These are phyloP conservation scores for Protomyces macrosporus DNA, from an alignment of 1,139 yeast species.

Conservation along the genomic window DNA sequence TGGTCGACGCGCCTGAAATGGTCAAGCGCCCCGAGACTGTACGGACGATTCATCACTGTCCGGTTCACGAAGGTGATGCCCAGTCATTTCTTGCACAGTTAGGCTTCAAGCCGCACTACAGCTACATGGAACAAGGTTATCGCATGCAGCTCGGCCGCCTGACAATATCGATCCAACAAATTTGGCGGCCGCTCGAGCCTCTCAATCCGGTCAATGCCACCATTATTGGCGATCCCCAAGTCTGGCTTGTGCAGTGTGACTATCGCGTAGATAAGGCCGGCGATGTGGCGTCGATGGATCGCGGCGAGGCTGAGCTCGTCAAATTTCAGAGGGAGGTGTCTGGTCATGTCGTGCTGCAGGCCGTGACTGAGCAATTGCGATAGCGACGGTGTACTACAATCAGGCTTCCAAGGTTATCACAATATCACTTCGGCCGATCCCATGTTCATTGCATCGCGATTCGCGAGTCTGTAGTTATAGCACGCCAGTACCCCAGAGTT, in stretches of 20 bases:
- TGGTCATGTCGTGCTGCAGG: constrained; percentile 4
- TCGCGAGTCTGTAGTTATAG: no score
- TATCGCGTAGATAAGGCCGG: not conserved
- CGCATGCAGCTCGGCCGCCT: not conserved
- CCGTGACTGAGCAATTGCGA: constrained; percentile 7
- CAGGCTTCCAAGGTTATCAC: no score
- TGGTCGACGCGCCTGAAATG: constrained; percentile 22
- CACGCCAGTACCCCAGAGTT: no score
- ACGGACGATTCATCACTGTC: constrained; percentile 6
- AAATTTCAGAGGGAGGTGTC: constrained; percentile 7
- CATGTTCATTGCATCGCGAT: no score
- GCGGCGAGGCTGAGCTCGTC: constrained; percentile 7
- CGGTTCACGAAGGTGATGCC: not conserved
- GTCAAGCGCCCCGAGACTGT: constrained; percentile 13
- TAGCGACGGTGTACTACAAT: not conserved
- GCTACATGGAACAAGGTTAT: constrained; percentile 20
- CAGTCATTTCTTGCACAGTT: not conserved
- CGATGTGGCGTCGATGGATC: constrained; percentile 1
- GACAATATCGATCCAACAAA: constrained; percentile 1
- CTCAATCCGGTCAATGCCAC: not conserved
- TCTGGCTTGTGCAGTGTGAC: constrained; percentile 21
- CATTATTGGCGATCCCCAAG: constrained; percentile 3
- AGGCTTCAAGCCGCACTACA: constrained; percentile 2
- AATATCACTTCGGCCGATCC: no score
- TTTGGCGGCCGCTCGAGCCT: constrained; percentile 1